Conservation (phyloP, 352 stramenopile species). For the Blastocystis sp. region DNA sequence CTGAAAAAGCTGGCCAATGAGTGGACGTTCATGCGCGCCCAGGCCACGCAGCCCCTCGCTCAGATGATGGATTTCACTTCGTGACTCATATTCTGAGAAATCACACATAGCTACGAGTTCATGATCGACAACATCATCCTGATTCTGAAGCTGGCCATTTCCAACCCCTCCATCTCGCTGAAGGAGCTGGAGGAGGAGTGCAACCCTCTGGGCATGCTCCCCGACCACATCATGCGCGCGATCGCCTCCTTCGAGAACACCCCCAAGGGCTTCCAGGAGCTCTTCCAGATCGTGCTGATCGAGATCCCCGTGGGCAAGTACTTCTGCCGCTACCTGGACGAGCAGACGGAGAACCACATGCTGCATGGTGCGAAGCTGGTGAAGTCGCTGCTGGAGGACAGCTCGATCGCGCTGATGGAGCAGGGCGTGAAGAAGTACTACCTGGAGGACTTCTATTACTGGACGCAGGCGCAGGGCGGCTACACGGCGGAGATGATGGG, state of each 20-base stretch:
- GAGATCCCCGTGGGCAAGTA: slow-evolving; percentile 97
- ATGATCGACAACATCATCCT: slow-evolving; percentile 99
- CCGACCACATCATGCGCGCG: slow-evolving; percentile 95
- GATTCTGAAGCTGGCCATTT: slow-evolving; percentile 92
- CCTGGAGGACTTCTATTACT: slow-evolving; percentile 88
- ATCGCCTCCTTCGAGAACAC: slow-evolving; percentile 95
- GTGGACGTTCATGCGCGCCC: slow-evolving; percentile 92
- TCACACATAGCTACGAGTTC: slow-evolving; percentile 82
- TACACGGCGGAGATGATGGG: slow-evolving; percentile 95
- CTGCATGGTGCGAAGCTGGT: slow-evolving; percentile 73
- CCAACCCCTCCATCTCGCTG: slow-evolving; percentile 78
- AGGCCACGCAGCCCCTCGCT: slow-evolving; percentile 89
- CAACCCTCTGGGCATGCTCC: slow-evolving; percentile 96
- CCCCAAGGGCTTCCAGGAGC: slow-evolving; percentile 92
- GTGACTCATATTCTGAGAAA: slow-evolving; percentile 71
- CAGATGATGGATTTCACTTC: slow-evolving; percentile 97
- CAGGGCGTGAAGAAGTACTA: slow-evolving; percentile 97
- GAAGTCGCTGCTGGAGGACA: slow-evolving; percentile 93
- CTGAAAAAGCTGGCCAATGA: slow-evolving; percentile 85
- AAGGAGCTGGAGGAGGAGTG: slow-evolving; percentile 96
- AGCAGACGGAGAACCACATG: slow-evolving; percentile 78
- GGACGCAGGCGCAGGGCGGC: slow-evolving; percentile 88
- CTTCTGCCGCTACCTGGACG: slow-evolving; percentile 85
- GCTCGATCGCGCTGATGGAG: slow-evolving; percentile 98
- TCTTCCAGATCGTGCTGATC: slow-evolving; percentile 98